Evolutionary conservation across 257 asterid genomes (phyloP).

Genomic region (Solanum tarapatanum): DNA sequence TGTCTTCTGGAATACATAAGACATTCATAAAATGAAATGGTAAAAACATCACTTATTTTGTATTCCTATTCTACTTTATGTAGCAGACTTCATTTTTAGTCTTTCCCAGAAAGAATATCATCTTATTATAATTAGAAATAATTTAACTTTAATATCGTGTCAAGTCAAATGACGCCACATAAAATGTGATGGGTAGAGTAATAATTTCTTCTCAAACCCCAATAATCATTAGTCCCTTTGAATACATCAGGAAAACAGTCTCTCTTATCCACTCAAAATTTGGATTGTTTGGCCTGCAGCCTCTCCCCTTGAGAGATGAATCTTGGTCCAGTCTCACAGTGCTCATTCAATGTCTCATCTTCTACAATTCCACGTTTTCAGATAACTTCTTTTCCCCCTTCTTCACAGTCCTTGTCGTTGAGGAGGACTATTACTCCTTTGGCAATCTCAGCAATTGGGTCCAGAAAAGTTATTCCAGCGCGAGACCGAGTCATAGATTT

Average conservation of each 20-base stretch:
- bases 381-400: background rate
- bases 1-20: no score
- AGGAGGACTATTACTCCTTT: background rate
- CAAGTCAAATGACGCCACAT: no score
- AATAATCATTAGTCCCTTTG: background rate
- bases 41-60: no score
- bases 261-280: background rate
- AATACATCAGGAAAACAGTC: background rate
- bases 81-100: no score
- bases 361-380: background rate
- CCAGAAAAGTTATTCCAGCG: constrained; percentile 18
- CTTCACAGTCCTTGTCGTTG: background rate
- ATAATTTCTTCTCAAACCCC: no score
- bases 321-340: background rate
- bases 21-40: no score
- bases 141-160: no score
- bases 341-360: background rate
- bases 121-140: no score
- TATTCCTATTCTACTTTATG: no score
- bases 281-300: background rate
- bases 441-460: background rate
- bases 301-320: background rate
- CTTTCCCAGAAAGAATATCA: fast-evolving
- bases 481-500: constrained; percentile 62
- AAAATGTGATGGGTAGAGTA: no score